A percentile compares a stretch with the other conserved stretches of the same genome.
These are phyloP conservation scores for Uronychia setigera DNA, from an alignment of 73 alveolate species.

Conservation along the genomic window DNA sequence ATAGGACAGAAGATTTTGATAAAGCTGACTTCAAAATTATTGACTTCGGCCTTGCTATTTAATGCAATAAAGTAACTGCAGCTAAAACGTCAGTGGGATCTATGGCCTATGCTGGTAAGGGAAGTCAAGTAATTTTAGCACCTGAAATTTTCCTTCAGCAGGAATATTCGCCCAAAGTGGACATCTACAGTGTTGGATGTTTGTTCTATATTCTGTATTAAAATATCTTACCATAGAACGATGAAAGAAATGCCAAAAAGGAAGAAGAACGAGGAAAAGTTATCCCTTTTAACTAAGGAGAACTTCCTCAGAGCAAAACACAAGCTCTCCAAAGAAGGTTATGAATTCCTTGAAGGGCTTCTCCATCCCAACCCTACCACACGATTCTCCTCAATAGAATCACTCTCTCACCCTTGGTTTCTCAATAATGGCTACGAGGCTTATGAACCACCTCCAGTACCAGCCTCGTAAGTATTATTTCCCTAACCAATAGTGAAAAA, in stretches of 20 bases:
- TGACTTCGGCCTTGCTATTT: neutral
- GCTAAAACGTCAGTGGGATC: neutral
- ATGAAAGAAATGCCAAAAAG: constrained; percentile 1
- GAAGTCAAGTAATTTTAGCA: neutral
- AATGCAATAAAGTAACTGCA: constrained; percentile 1
- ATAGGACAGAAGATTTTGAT: neutral
- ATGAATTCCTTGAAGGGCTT: neutral
- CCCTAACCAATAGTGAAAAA: neutral
- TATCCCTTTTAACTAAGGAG: neutral
- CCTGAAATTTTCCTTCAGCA: neutral
- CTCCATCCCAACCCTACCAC: neutral
- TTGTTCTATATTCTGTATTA: neutral
- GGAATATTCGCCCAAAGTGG: neutral
- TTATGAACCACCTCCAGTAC: neutral
- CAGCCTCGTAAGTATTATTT: neutral
- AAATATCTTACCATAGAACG: neutral
- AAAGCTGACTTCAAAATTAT: neutral
- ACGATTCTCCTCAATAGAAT: neutral
- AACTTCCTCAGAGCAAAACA: constrained; percentile 1
- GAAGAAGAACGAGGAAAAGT: neutral
- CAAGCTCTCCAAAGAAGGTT: neutral
- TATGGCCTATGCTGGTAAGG: neutral
- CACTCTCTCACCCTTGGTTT: neutral
- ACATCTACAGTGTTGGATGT: neutral
- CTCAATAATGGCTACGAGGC: neutral